Percentiles rank a stretch among this genome's conserved stretches.
Evolutionary conservation across 1,139 yeast genomes (phyloP).

Genomic region (Blastobotrys proliferans): DNA sequence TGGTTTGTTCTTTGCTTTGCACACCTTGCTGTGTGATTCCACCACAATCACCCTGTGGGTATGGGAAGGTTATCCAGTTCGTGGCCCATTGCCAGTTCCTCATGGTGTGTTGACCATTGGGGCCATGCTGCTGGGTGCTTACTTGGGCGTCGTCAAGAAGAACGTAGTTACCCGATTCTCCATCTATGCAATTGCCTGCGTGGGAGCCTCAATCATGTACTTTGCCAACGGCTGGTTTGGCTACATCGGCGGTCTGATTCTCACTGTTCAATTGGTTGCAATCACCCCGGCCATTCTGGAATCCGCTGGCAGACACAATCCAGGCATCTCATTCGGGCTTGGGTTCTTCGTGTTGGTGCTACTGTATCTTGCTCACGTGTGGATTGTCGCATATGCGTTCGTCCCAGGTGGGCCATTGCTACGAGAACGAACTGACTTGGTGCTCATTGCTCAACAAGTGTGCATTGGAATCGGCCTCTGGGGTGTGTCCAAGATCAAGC

Average conservation of each 20-base stretch:
- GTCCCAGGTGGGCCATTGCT: conserved; percentile 90
- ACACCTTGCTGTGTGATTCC: conserved; percentile 76
- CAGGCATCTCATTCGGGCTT: conserved; percentile 54
- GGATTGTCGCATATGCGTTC: conserved; percentile 98
- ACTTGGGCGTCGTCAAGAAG: conserved; percentile 39
- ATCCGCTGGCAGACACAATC: conserved; percentile 53
- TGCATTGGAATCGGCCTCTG: conserved; percentile 38
- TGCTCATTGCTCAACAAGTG: conserved; percentile 52
- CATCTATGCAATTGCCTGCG: conserved; percentile 40
- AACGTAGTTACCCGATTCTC: conserved; percentile 25
- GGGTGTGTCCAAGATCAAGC: conserved; percentile 25
- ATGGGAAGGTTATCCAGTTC: conserved; percentile 89
- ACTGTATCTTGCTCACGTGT: conserved; percentile 74
- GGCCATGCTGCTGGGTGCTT: conserved; percentile 57
- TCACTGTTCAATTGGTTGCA: conserved; percentile 60
- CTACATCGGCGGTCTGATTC: conserved; percentile 66
- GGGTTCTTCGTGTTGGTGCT: conserved; percentile 53
- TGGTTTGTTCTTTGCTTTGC: conserved; percentile 64
- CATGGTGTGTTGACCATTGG: conserved; percentile 66
- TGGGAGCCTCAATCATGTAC: conserved; percentile 50
- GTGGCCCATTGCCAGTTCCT: conserved; percentile 87
- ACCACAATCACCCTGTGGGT: conserved; percentile 84
- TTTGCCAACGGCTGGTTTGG: conserved; percentile 73
- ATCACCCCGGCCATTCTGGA: conserved; percentile 62
- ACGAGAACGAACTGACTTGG: conserved; percentile 82